Evolutionary conservation across 2,329 filamentous ascomycete genomes (phyloP).

Genomic region (Elsinoe necatrix): DNA sequence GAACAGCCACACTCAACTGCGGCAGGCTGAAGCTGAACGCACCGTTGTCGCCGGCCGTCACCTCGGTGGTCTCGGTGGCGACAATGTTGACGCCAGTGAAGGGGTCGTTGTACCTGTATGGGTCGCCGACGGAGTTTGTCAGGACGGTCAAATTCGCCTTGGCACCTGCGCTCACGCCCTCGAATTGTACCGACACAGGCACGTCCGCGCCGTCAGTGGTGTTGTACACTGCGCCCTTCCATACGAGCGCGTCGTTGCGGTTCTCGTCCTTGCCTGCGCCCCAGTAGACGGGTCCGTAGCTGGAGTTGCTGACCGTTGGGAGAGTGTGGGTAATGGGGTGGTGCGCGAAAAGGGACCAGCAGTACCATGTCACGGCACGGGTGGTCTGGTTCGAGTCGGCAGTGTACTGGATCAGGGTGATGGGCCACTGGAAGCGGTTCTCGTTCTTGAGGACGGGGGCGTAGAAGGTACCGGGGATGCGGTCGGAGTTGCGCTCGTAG

Average conservation of each 20-base stretch:
- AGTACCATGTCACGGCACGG: slow-evolving; percentile 25
- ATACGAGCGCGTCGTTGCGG: slow-evolving; percentile 33
- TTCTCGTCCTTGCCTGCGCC: slow-evolving; percentile 35
- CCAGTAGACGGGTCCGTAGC: slow-evolving; percentile 38
- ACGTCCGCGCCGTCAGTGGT: slow-evolving; percentile 34
- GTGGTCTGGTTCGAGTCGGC: slow-evolving; percentile 31
- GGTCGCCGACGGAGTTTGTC: slow-evolving; percentile 26
- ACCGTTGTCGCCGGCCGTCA: slow-evolving; percentile 40
- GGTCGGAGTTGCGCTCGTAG: slow-evolving; percentile 56
- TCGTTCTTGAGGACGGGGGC: slow-evolving; percentile 27
- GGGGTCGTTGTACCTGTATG: slow-evolving; percentile 18
- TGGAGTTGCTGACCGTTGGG: slow-evolving; percentile 32
- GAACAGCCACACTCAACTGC: slow-evolving; percentile 48
- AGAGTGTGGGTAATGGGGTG: slow-evolving; percentile 40
- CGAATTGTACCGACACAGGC: slow-evolving; percentile 27
- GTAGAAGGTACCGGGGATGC: slow-evolving; percentile 47
- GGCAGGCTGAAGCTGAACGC: slow-evolving; percentile 47
- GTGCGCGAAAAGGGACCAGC: slow-evolving; percentile 35
- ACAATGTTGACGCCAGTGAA: slow-evolving; percentile 43
- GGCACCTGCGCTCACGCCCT: slow-evolving; percentile 28
- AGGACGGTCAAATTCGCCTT: slow-evolving; percentile 36
- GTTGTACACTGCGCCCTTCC: slow-evolving; percentile 43
- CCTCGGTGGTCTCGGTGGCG: slow-evolving; percentile 31
- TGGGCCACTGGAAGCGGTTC: slow-evolving; percentile 28
- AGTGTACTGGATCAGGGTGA: slow-evolving; percentile 34